Percentiles rank a stretch among this genome's conserved stretches.
These are phyloP conservation scores for Mariannaea sp. DNA, from an alignment of 2,329 filamentous ascomycete genomes.

Conservation along the genomic window DNA sequence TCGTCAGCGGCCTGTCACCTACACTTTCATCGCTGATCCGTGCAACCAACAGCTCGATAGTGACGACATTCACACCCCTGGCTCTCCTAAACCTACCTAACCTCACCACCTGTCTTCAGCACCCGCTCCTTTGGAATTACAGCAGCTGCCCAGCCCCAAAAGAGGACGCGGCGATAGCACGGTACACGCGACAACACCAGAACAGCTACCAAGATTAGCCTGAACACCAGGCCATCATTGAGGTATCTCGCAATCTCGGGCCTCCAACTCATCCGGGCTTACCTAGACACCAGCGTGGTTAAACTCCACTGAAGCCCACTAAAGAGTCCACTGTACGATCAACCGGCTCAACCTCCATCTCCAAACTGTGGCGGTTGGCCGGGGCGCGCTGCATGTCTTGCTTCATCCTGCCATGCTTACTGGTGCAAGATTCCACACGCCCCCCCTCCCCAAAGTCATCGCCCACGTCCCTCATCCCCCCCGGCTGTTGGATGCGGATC, in stretches of 20 bases:
- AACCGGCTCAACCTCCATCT: slow-evolving; percentile 7
- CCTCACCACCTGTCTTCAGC: background rate
- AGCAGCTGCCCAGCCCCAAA: slow-evolving; percentile 11
- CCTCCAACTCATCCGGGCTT: background rate
- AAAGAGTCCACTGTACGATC: background rate
- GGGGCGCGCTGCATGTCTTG: slow-evolving; percentile 27
- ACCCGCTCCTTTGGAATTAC: slow-evolving; percentile 18
- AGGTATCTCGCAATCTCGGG: slow-evolving; percentile 18
- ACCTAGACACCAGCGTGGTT: background rate
- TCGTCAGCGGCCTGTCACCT: slow-evolving; percentile 8
- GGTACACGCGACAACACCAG: background rate
- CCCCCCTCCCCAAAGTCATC: slow-evolving; percentile 31
- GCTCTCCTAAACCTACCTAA: no score
- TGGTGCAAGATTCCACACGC: slow-evolving; percentile 32
- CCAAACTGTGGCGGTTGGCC: slow-evolving; percentile 3
- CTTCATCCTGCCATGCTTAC: slow-evolving; percentile 32
- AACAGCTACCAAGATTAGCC: slow-evolving; percentile 6
- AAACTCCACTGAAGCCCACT: slow-evolving; percentile 7
- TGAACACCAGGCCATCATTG: background rate
- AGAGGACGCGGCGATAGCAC: slow-evolving; percentile 6
- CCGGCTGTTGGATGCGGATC: slow-evolving; percentile 37
- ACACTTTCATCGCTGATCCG: background rate
- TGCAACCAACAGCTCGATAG: slow-evolving; percentile 4
- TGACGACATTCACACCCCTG: slow-evolving; percentile 22
- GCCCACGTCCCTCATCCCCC: slow-evolving; percentile 31